A percentile compares a stretch with the other conserved stretches of the same genome.
phyloP scores from a whole-genome alignment of 495 filamentous ascomycete genomes.

The Chaetomium tenue region DNA sequence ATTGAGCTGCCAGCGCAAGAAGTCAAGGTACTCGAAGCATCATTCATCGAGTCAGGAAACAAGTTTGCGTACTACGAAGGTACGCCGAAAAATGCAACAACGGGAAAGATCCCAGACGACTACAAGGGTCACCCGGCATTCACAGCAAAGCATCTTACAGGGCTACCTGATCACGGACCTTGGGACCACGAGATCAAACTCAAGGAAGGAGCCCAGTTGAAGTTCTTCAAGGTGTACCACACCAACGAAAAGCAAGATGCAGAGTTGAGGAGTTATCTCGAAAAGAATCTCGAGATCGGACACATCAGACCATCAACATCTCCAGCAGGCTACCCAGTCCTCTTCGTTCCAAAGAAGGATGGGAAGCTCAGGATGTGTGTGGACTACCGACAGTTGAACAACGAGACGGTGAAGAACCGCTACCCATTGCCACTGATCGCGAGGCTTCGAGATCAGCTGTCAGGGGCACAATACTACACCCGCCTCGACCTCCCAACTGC shows the following conservation, averaged over 20 bases:
- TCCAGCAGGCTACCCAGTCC: neutral
- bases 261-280: neutral
- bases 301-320: neutral
- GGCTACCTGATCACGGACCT: neutral
- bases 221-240: neutral
- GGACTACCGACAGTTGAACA: neutral
- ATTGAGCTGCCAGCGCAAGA: too few species aligned
- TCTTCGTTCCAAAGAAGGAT: neutral
- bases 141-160: neutral
- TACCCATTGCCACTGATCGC: too few species aligned
- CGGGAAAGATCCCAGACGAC: neutral
- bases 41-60: too few species aligned
- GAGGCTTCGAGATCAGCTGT: neutral
- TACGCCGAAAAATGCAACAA: neutral
- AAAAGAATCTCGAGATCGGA: neutral
- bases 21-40: too few species aligned
- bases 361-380: neutral
- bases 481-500: neutral
- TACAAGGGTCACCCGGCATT: neutral
- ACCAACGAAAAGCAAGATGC: neutral
- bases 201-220: neutral
- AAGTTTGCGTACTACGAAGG: neutral
- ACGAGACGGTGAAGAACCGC: too few species aligned
- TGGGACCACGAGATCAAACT: neutral
- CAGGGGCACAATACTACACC: neutral